Evolutionary conservation across 2,329 filamentous ascomycete species (phyloP).

Genomic region (Sphaceloma murrayae): DNA sequence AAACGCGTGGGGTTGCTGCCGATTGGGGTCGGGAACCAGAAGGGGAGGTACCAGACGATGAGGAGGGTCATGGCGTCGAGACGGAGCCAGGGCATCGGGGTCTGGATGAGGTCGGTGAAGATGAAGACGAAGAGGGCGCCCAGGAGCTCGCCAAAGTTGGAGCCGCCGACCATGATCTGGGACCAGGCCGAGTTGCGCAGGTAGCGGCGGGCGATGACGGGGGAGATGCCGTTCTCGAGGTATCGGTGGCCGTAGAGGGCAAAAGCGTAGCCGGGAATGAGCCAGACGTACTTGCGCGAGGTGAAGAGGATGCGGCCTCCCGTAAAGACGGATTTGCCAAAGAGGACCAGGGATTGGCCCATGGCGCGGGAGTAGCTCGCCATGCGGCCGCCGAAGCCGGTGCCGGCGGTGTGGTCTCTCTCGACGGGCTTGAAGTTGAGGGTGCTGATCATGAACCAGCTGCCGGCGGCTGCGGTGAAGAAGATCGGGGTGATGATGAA

Average conservation of each 20-base stretch:
- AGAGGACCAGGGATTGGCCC: slow-evolving; percentile 35
- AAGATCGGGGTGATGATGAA: slow-evolving; percentile 44
- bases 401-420: slow-evolving; percentile 17
- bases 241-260: slow-evolving; percentile 44
- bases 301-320: slow-evolving; percentile 41
- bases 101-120: slow-evolving; percentile 40
- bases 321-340: slow-evolving; percentile 39
- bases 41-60: slow-evolving; percentile 42
- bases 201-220: slow-evolving; percentile 39
- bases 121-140: slow-evolving; percentile 42
- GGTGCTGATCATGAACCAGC: slow-evolving; percentile 42
- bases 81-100: slow-evolving; percentile 44
- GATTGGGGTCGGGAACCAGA: slow-evolving; percentile 29
- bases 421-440: slow-evolving; percentile 29
- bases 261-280: slow-evolving; percentile 41
- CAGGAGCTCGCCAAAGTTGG: slow-evolving; percentile 43
- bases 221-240: slow-evolving; percentile 42
- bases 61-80: slow-evolving; percentile 39
- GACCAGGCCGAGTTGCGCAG: slow-evolving; percentile 41
- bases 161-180: slow-evolving; percentile 44
- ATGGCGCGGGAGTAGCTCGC: slow-evolving; percentile 33
- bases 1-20: slow-evolving; percentile 26
- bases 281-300: slow-evolving; percentile 41
- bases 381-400: slow-evolving; percentile 18
- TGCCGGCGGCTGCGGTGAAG: slow-evolving; percentile 34